phyloP scores from a whole-genome alignment of 345 rosid species.

The Boechera divaricarpa region DNA sequence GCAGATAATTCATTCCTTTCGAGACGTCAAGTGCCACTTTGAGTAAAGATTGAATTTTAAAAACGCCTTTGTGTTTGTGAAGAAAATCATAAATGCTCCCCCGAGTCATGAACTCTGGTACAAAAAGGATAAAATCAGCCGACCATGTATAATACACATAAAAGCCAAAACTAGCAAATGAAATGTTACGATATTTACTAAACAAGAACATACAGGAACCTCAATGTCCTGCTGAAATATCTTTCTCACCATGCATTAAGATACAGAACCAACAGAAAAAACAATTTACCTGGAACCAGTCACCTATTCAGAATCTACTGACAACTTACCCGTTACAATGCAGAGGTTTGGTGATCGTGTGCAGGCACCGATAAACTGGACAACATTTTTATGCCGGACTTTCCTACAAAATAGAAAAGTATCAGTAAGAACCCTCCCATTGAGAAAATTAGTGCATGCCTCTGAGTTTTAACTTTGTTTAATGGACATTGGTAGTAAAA shows the following conservation, averaged over 20 bases:
- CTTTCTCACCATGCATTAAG: conserved; percentile 17
- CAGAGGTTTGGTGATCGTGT: conserved; percentile 85
- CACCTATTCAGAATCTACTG: conserved; percentile 17
- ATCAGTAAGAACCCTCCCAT: conserved; percentile 3
- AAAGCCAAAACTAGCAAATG: conserved; percentile 33
- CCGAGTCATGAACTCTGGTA: conserved; percentile 88
- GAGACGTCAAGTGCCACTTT: conserved; percentile 87
- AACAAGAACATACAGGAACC: conserved; percentile 31
- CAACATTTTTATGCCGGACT: conserved; percentile 93
- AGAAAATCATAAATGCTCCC: conserved; percentile 92
- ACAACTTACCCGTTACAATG: conserved; percentile 80
- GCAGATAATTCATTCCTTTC: conserved; percentile 96
- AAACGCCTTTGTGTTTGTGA: conserved; percentile 82
- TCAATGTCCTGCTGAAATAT: conserved; percentile 20
- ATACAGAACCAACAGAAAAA: neutral
- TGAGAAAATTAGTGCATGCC: neutral
- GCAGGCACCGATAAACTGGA: conserved; percentile 96
- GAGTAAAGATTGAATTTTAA: conserved; percentile 78
- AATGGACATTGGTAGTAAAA: neutral
- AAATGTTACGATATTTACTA: conserved; percentile 29
- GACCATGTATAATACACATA: neutral
- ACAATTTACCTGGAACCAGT: neutral
- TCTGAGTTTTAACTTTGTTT: neutral
- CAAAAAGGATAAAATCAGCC: conserved; percentile 36
- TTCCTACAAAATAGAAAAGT: conserved; percentile 62